Conservation (phyloP, 148 eudicot genomes). For the Vaccinium corymbosum region DNA sequence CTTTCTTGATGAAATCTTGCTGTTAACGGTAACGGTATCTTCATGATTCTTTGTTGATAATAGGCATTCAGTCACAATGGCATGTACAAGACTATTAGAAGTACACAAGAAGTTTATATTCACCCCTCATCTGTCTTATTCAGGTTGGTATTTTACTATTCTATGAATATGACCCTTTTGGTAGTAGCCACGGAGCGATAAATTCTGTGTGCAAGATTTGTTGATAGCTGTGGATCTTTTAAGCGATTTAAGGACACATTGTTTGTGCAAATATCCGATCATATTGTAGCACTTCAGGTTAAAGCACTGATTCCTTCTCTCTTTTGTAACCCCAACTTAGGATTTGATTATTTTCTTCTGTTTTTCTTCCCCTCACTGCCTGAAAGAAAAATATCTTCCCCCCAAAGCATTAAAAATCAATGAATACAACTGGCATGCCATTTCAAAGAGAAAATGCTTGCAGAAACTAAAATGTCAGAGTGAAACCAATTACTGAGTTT, state of each 20-base stretch:
- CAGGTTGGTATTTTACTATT: slow-evolving; percentile 45
- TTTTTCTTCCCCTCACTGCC: not conserved
- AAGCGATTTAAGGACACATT: not conserved
- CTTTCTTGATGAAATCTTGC: not conserved
- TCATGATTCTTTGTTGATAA: slow-evolving; percentile 12
- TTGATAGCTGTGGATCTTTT: not conserved
- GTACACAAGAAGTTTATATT: slow-evolving; percentile 91
- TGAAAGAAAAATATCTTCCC: not conserved
- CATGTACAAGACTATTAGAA: slow-evolving; percentile 78
- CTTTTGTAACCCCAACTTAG: not conserved
- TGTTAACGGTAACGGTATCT: not conserved
- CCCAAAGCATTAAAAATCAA: not conserved
- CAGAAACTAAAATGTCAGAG: not conserved
- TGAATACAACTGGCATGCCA: not conserved
- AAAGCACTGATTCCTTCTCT: not conserved
- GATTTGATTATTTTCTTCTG: not conserved
- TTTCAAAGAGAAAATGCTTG: not conserved
- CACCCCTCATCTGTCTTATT: slow-evolving; percentile 95
- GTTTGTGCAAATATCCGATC: not conserved
- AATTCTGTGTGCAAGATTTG: not conserved
- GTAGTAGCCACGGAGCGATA: not conserved
- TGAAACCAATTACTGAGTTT: not conserved
- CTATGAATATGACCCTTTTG: not conserved
- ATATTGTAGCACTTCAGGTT: not conserved
- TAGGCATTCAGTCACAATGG: slow-evolving; percentile 91